These are phyloP conservation scores for Trypethelium eluteriae DNA, from an alignment of 495 filamentous ascomycete genomes.

Conservation along the genomic window DNA sequence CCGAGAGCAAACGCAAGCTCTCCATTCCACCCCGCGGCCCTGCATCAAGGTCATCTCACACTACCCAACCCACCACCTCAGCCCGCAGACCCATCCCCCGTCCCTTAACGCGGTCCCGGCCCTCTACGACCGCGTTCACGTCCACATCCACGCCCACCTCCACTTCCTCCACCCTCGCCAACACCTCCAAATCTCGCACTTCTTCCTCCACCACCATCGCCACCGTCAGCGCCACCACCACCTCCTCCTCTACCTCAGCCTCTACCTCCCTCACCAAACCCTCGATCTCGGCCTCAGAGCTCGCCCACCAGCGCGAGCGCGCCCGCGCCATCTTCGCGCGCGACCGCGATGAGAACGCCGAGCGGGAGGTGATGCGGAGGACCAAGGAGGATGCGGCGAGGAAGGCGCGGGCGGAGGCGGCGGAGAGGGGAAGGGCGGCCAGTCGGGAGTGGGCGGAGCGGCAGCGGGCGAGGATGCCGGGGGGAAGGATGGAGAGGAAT, in stretches of 20 bases:
- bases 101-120: background rate
- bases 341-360: constrained; percentile 43
- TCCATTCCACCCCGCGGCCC: too few relatives aligned
- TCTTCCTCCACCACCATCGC: constrained; percentile 8
- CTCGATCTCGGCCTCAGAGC: background rate
- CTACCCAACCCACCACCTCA: background rate
- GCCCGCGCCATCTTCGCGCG: constrained; percentile 49
- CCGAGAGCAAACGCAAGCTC: background rate
- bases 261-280: constrained; percentile 9
- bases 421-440: constrained; percentile 54
- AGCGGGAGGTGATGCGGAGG: constrained; percentile 45
- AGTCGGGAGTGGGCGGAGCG: constrained; percentile 66
- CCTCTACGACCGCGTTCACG: background rate
- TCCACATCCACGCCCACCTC: background rate
- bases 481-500: background rate
- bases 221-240: background rate
- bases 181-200: background rate
- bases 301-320: constrained; percentile 25
- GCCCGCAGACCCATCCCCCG: background rate
- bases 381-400: constrained; percentile 52
- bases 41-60: background rate
- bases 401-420: constrained; percentile 54
- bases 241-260: constrained; percentile 3
- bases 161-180: background rate
- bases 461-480: constrained; percentile 41